Evolutionary conservation across 1,284 basidiomycete genomes (phyloP).

Genomic region (Lentinus polychrous): DNA sequence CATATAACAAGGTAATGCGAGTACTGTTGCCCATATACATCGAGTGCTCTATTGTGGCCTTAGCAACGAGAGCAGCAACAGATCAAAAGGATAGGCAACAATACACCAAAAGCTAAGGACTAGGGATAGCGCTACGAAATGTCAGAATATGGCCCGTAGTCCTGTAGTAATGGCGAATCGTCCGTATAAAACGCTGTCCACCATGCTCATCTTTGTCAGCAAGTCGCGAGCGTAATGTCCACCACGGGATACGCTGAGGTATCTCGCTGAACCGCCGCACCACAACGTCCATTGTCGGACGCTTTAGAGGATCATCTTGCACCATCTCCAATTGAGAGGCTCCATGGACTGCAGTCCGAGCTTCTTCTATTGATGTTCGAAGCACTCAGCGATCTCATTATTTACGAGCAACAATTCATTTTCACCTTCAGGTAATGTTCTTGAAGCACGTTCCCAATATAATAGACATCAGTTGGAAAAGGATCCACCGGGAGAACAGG

Average conservation of each 20-base stretch:
- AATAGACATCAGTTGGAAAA: slow-evolving; percentile 25
- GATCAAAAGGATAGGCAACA: too few relatives aligned
- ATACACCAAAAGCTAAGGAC: too few relatives aligned
- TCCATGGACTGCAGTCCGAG: slow-evolving; percentile 11
- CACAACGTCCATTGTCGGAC: slow-evolving; percentile 11
- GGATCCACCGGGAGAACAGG: slow-evolving; percentile 18
- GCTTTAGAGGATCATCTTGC: slow-evolving; percentile 6
- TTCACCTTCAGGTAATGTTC: slow-evolving; percentile 15
- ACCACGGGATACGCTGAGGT: neutral
- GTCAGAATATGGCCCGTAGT: neutral
- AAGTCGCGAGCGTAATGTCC: slow-evolving; percentile 6
- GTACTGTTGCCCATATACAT: too few relatives aligned
- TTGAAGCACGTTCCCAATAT: slow-evolving; percentile 26
- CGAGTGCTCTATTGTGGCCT: too few relatives aligned
- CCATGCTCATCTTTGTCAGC: neutral
- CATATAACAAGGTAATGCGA: too few relatives aligned
- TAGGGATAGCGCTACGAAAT: neutral
- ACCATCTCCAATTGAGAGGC: slow-evolving; percentile 8
- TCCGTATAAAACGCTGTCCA: too few relatives aligned
- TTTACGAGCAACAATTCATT: slow-evolving; percentile 23
- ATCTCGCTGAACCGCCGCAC: slow-evolving; percentile 6
- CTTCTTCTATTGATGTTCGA: slow-evolving; percentile 9
- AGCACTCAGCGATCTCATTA: slow-evolving; percentile 22
- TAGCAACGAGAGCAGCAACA: too few relatives aligned
- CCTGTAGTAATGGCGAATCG: neutral